Evolutionary conservation across 164 flowering plant species (phyloP).

Genomic region (Vitis amurensis): DNA sequence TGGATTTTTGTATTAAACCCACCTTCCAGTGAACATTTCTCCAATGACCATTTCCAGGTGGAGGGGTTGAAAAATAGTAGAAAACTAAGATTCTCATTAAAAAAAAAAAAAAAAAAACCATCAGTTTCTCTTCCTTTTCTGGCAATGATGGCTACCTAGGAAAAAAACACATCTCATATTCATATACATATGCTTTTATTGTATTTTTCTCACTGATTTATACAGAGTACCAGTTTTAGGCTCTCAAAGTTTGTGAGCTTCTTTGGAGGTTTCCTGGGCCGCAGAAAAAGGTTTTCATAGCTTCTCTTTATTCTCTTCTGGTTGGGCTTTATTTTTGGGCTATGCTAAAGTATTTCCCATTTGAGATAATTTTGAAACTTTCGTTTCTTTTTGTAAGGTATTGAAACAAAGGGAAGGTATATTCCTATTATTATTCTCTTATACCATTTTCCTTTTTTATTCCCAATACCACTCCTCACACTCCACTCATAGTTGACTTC

Average conservation of each 20-base stretch:
- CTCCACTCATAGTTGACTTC: too few relatives aligned
- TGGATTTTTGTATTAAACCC: conserved; percentile 8
- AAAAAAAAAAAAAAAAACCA: neutral
- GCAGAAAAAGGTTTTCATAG: neutral
- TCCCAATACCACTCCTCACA: too few relatives aligned
- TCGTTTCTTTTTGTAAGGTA: too few relatives aligned
- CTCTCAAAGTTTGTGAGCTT: conserved; percentile 33
- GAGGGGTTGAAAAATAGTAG: neutral
- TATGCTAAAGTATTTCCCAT: too few relatives aligned
- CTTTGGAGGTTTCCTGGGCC: conserved; percentile 20
- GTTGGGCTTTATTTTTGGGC: too few relatives aligned
- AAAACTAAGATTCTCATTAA: neutral
- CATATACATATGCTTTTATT: conserved; percentile 9
- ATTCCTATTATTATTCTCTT: too few relatives aligned
- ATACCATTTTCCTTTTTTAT: too few relatives aligned
- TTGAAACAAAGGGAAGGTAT: too few relatives aligned
- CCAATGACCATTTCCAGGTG: conserved; percentile 6
- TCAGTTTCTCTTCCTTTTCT: conserved; percentile 13
- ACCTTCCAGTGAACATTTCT: neutral
- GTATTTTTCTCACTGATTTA: conserved; percentile 23
- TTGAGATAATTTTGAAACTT: too few relatives aligned
- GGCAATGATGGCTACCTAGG: neutral
- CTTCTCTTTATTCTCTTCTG: too few relatives aligned
- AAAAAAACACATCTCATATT: neutral
- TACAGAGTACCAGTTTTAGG: conserved; percentile 13